Evolutionary conservation across 2,329 filamentous ascomycete genomes (phyloP).

Genomic region (Lomentospora prolificans): DNA sequence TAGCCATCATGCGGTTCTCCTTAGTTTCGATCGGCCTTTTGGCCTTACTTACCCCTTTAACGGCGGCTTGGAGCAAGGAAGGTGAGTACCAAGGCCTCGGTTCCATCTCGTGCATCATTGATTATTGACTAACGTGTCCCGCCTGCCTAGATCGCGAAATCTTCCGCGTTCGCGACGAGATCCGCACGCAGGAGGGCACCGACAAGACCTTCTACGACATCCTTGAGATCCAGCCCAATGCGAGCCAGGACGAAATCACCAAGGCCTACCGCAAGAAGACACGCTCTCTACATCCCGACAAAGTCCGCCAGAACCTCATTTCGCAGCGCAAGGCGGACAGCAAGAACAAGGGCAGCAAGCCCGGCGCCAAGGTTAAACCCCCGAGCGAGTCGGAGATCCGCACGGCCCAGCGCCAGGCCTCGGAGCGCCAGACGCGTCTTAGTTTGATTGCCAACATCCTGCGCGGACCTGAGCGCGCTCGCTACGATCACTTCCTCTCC

Average conservation of each 20-base stretch:
- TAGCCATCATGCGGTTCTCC: slow-evolving; percentile 58
- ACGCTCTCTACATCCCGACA: slow-evolving; percentile 81
- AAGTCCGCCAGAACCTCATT: slow-evolving; percentile 76
- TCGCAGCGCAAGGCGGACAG: slow-evolving; percentile 53
- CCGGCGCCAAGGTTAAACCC: slow-evolving; percentile 55
- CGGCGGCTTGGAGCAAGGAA: slow-evolving; percentile 78
- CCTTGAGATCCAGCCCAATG: slow-evolving; percentile 63
- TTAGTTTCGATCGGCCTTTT: slow-evolving; percentile 59
- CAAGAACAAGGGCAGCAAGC: slow-evolving; percentile 37
- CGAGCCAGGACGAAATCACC: slow-evolving; percentile 78
- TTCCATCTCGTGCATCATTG: background rate
- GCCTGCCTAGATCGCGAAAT: slow-evolving; percentile 75
- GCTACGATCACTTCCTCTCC: slow-evolving; percentile 87
- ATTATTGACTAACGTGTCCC: background rate
- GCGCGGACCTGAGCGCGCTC: slow-evolving; percentile 66
- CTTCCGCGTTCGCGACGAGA: slow-evolving; percentile 87
- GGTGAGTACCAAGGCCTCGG: slow-evolving; percentile 36
- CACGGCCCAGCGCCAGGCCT: slow-evolving; percentile 68
- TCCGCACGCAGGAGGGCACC: slow-evolving; percentile 62
- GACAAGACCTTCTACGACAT: slow-evolving; percentile 94
- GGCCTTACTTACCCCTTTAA: slow-evolving; percentile 55
- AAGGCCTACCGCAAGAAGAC: slow-evolving; percentile 90
- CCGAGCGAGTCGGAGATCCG: slow-evolving; percentile 68
- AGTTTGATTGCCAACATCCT: slow-evolving; percentile 80
- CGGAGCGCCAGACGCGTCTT: slow-evolving; percentile 73